Conservation (phyloP, 2,329 filamentous ascomycete genomes). For the Cercospora nicotianae region DNA sequence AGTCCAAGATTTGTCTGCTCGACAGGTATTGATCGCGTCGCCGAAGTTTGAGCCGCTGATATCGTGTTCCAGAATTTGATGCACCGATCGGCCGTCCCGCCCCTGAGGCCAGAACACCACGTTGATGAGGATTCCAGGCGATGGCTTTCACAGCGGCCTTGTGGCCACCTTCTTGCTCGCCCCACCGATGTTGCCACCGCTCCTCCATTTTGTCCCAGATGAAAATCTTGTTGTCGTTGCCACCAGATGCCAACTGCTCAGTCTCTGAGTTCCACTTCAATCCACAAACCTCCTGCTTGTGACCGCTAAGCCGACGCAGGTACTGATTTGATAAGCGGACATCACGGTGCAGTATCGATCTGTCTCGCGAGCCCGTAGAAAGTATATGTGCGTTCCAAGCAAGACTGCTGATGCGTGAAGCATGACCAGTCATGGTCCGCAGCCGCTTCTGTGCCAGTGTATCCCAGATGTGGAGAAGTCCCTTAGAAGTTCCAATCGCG, state of each 20-base stretch:
- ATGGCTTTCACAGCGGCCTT: constrained; percentile 97
- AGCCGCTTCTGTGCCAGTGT: constrained; percentile 81
- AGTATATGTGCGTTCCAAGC: constrained; percentile 99
- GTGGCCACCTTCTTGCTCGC: constrained; percentile 92
- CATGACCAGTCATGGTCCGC: constrained; percentile 95
- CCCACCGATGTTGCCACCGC: constrained; percentile 88
- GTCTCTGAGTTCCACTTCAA: constrained; percentile 97
- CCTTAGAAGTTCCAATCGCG: constrained; percentile 91
- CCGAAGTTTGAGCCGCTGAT: constrained; percentile 43
- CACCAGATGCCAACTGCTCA: constrained; percentile 88
- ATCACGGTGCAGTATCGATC: constrained; percentile 91
- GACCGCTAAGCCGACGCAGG: constrained; percentile 80
- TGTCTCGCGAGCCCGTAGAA: constrained; percentile 90
- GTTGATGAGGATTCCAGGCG: constrained; percentile 95
- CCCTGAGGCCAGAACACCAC: constrained; percentile 92
- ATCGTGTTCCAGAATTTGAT: constrained; percentile 97
- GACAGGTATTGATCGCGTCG: constrained; percentile 29
- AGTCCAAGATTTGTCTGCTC: constrained; percentile 31
- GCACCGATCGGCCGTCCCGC: constrained; percentile 89
- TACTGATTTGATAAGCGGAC: constrained; percentile 91
- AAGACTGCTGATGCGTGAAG: constrained; percentile 84
- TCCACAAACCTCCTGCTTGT: constrained; percentile 98
- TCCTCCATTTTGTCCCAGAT: constrained; percentile 97
- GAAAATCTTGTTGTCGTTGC: constrained; percentile 98
- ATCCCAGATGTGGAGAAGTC: constrained; percentile 96